Percentiles rank a stretch among this genome's conserved stretches.
phyloP scores from a whole-genome alignment of 2,329 filamentous ascomycete species.

The Geosmithia flava region DNA sequence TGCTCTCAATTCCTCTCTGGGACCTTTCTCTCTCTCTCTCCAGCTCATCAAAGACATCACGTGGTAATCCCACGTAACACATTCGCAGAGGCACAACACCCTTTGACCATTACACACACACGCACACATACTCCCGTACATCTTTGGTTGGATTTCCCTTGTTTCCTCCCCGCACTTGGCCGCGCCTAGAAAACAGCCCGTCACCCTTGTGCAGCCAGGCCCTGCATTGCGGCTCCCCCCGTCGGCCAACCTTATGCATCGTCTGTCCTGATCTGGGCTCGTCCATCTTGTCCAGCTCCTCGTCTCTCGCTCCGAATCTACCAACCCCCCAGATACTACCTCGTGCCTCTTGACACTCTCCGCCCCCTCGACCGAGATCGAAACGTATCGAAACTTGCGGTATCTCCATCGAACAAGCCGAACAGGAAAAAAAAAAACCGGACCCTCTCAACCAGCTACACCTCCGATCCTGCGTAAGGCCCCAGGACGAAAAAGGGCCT shows the following conservation, averaged over 20 bases:
- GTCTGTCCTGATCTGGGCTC: constrained; percentile 1
- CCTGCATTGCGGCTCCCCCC: not conserved
- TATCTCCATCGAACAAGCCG: not conserved
- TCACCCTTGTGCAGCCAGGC: not conserved
- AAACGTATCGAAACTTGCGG: not conserved
- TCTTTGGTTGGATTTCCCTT: not conserved
- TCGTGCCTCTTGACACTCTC: not conserved
- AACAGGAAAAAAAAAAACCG: not conserved
- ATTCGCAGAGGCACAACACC: not conserved
- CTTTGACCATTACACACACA: not conserved
- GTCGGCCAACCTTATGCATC: constrained; percentile 1
- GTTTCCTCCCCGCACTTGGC: not conserved
- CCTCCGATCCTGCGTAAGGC: constrained; percentile 7
- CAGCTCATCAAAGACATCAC: not conserved
- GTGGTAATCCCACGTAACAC: not conserved
- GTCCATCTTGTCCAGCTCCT: not conserved
- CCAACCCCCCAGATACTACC: no score
- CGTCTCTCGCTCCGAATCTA: not conserved
- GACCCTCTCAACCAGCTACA: constrained; percentile 8
- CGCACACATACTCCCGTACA: no score
- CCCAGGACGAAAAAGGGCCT: constrained; percentile 21
- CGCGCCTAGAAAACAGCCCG: not conserved
- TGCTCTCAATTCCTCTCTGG: not conserved
- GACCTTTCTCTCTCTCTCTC: not conserved
- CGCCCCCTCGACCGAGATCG: no score